A percentile compares a stretch with the other conserved stretches of the same genome.
phyloP scores from a whole-genome alignment of 805 yeast species.

The Candida dajiaensis region DNA sequence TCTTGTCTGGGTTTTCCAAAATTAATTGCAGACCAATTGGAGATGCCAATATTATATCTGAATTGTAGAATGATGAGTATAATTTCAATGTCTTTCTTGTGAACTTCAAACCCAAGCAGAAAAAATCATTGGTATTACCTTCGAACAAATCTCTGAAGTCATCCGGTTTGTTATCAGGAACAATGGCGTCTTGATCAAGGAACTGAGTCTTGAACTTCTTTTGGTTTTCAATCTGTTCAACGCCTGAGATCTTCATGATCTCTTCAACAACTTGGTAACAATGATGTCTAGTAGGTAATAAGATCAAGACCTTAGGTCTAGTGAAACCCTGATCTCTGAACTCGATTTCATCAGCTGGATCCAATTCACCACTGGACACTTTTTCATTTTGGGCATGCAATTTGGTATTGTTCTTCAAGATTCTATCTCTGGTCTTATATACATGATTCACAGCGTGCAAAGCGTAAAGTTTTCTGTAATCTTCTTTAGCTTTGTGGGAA shows the following conservation, averaged over 20 bases:
- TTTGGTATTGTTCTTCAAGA: slow-evolving; percentile 69
- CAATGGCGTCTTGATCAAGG: slow-evolving; percentile 39
- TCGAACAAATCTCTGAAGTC: slow-evolving; percentile 76
- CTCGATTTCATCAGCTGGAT: slow-evolving; percentile 47
- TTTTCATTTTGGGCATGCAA: slow-evolving; percentile 38
- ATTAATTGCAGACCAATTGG: slow-evolving; percentile 85
- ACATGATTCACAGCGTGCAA: slow-evolving; percentile 80
- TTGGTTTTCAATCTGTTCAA: slow-evolving; percentile 75
- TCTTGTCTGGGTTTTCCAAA: slow-evolving; percentile 54
- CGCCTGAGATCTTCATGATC: slow-evolving; percentile 55
- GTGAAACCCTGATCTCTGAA: slow-evolving; percentile 93
- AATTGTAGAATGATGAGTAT: slow-evolving; percentile 75
- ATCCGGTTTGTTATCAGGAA: slow-evolving; percentile 57
- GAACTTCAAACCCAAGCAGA: slow-evolving; percentile 84
- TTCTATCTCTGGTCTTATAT: slow-evolving; percentile 79
- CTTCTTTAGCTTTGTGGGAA: slow-evolving; percentile 40
- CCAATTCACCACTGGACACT: slow-evolving; percentile 28
- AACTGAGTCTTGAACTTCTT: slow-evolving; percentile 72
- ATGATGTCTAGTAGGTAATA: slow-evolving; percentile 78
- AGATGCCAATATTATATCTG: slow-evolving; percentile 85
- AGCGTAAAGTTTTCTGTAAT: slow-evolving; percentile 56
- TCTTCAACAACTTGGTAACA: slow-evolving; percentile 65
- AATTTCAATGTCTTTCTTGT: slow-evolving; percentile 83
- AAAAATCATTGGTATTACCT: slow-evolving; percentile 90
- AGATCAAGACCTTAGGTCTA: slow-evolving; percentile 78